Conservation (phyloP, 1,284 basidiomycete species). For the Austroboletus rostrupii region DNA sequence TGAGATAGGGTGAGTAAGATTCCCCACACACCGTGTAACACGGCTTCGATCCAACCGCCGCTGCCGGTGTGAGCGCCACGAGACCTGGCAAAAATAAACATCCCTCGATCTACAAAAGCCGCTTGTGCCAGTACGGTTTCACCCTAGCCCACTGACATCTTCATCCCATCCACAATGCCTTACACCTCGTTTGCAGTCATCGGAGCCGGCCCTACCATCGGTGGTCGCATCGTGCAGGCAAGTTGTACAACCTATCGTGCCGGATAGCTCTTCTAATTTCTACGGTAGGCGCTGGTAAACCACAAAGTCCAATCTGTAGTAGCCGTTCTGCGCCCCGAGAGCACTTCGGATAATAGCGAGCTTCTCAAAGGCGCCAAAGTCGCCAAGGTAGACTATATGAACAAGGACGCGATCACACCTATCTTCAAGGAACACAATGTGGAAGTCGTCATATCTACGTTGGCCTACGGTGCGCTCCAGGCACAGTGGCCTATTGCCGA, state of each 20-base stretch:
- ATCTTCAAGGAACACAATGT: constrained; percentile 33
- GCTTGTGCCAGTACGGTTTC: not conserved
- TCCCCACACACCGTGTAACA: not conserved
- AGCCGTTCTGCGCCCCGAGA: constrained; percentile 21
- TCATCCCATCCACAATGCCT: constrained; percentile 15
- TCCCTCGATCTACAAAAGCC: constrained; percentile 8
- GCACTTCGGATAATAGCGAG: constrained; percentile 17
- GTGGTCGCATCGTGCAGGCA: constrained; percentile 28
- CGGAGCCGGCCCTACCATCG: constrained; percentile 30
- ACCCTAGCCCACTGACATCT: not conserved
- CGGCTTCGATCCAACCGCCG: not conserved
- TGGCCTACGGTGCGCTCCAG: constrained; percentile 25
- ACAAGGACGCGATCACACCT: constrained; percentile 25
- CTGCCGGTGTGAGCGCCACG: too few relatives aligned
- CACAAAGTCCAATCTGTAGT: constrained; percentile 21
- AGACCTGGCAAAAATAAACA: constrained; percentile 7
- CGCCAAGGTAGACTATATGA: constrained; percentile 30
- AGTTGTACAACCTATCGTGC: not conserved
- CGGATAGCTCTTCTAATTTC: not conserved
- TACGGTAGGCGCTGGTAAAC: constrained; percentile 18
- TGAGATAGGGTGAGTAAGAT: not conserved
- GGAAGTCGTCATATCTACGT: constrained; percentile 34
- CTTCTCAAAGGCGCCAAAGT: constrained; percentile 28
- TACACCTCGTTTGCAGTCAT: constrained; percentile 31
- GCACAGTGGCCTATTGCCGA: constrained; percentile 32